phyloP scores from a whole-genome alignment of 2,329 filamentous ascomycete species.

The Pezicula carpinea region DNA sequence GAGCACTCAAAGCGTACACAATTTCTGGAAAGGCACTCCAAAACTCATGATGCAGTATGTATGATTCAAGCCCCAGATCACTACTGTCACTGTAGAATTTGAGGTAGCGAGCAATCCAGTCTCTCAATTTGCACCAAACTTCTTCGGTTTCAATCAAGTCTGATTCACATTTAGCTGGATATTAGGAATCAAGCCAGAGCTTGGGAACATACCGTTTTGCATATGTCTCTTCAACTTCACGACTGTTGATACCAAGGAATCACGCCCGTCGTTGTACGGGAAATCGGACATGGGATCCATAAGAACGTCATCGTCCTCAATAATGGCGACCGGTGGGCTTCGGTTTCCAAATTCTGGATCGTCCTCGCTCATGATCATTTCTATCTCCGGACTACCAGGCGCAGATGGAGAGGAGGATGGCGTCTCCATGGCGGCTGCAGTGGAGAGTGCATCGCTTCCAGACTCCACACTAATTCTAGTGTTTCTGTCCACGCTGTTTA shows the following conservation, averaged over 20 bases:
- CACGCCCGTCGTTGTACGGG: slow-evolving; percentile 32
- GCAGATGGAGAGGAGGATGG: slow-evolving; percentile 27
- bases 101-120: slow-evolving; percentile 49
- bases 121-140: slow-evolving; percentile 38
- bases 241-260: slow-evolving; percentile 16
- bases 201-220: slow-evolving; percentile 33
- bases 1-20: slow-evolving; percentile 34
- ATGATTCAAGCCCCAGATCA: slow-evolving; percentile 37
- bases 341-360: slow-evolving; percentile 19
- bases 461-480: slow-evolving; percentile 24
- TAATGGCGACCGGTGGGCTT: slow-evolving; percentile 24
- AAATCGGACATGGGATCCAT: slow-evolving; percentile 42
- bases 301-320: slow-evolving; percentile 22
- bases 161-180: slow-evolving; percentile 28
- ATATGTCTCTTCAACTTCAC: slow-evolving; percentile 25
- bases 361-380: slow-evolving; percentile 23
- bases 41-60: slow-evolving; percentile 40
- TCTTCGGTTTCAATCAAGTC: slow-evolving; percentile 39
- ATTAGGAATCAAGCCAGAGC: slow-evolving; percentile 9
- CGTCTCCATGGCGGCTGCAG: slow-evolving; percentile 23
- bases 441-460: slow-evolving; percentile 26
- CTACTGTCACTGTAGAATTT: slow-evolving; percentile 32
- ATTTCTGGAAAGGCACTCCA: slow-evolving; percentile 50
- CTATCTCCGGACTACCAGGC: slow-evolving; percentile 25
- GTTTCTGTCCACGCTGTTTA: slow-evolving; percentile 12